These are phyloP conservation scores for Miscanthus sacchariflorus DNA, from an alignment of 202 grass and related monocot genomes.

Conservation along the genomic window DNA sequence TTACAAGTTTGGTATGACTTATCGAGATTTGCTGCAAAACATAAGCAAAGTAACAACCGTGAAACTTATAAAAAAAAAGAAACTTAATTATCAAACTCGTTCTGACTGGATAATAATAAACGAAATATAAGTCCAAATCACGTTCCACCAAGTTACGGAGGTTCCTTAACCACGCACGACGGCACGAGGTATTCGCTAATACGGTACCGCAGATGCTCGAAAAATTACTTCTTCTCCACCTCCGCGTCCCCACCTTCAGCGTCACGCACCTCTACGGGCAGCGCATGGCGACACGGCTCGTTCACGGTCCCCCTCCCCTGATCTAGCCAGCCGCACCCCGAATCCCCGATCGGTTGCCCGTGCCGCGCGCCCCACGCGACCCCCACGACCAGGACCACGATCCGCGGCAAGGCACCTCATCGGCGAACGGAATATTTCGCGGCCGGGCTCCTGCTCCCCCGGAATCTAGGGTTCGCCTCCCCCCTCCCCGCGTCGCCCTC, in stretches of 20 bases:
- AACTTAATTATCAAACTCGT: neutral
- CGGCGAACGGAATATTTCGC: conserved; percentile 37
- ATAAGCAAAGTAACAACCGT: neutral
- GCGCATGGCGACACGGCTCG: conserved; percentile 29
- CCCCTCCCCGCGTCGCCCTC: neutral
- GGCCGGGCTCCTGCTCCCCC: conserved; percentile 6
- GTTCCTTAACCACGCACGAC: neutral
- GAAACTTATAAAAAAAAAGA: neutral
- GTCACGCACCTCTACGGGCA: neutral
- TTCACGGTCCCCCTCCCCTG: conserved; percentile 22
- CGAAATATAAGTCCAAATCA: neutral
- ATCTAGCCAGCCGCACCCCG: conserved; percentile 16
- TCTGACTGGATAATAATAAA: neutral
- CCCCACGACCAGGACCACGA: conserved; percentile 15
- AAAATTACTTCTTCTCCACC: neutral
- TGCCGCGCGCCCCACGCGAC: neutral
- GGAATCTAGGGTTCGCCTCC: conserved; percentile 51
- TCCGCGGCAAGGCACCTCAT: conserved; percentile 38
- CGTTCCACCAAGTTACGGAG: neutral
- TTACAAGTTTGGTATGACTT: too few relatives aligned
- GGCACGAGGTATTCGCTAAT: neutral
- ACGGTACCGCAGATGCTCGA: neutral
- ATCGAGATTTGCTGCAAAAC: neutral
- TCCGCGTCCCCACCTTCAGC: conserved; percentile 42
- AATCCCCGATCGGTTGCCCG: neutral